Conservation (phyloP, 441 rosid species). For the Raphanus hybrid region DNA sequence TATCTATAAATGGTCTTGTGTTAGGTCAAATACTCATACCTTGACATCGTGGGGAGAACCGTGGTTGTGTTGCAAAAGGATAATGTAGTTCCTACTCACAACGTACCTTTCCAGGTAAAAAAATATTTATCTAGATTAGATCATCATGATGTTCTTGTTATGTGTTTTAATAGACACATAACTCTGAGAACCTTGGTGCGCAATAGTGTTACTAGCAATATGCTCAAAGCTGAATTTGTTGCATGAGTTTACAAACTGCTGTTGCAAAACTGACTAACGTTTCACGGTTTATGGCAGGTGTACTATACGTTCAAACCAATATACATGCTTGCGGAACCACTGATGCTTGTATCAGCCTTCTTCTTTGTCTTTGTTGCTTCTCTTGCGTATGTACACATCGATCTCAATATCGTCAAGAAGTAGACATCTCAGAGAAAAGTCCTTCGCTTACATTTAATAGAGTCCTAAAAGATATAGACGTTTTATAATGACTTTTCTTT, state of each 20-base stretch:
- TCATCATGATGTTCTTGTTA: background rate
- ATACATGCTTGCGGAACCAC: slow-evolving; percentile 97
- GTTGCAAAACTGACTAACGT: background rate
- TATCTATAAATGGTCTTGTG: slow-evolving; percentile 10
- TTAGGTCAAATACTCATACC: slow-evolving; percentile 95
- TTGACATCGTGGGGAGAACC: slow-evolving; percentile 95
- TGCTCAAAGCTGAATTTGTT: background rate
- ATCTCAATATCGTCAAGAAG: slow-evolving; percentile 63
- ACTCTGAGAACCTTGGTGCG: background rate
- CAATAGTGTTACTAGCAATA: background rate
- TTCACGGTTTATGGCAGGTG: slow-evolving; percentile 55
- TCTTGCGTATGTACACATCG: slow-evolving; percentile 79
- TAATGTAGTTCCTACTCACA: slow-evolving; percentile 83
- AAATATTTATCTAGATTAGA: background rate
- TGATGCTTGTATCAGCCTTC: slow-evolving; percentile 79
- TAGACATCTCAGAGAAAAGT: slow-evolving; percentile 23
- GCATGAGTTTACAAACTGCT: background rate
- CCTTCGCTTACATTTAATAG: slow-evolving; percentile 2
- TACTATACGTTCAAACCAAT: slow-evolving; percentile 91
- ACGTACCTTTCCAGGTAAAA: slow-evolving; percentile 85
- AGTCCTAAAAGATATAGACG: no score
- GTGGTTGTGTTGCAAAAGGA: slow-evolving; percentile 93
- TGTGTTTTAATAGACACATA: background rate
- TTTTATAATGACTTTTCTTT: no score
- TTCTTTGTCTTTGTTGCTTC: slow-evolving; percentile 82